Conservation (phyloP, 768 basidiomycete genomes). For the Phaeolepiota aurea region DNA sequence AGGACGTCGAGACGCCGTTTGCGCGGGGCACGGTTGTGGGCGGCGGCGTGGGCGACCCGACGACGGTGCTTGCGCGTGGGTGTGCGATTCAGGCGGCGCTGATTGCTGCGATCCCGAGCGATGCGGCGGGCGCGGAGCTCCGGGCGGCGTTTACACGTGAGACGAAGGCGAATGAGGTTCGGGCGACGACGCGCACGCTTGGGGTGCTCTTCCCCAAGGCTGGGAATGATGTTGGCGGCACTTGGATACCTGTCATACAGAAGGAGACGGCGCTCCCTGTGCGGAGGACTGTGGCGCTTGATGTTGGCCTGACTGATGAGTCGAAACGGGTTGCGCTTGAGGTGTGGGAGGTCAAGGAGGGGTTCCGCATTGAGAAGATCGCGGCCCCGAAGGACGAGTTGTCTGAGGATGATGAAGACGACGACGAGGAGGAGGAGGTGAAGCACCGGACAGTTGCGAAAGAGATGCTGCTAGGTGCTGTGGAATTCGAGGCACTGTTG, state of each 20-base stretch:
- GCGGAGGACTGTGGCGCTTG: constrained; percentile 49
- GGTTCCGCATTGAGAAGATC: constrained; percentile 53
- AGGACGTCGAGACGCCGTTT: constrained; percentile 60
- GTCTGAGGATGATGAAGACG: constrained; percentile 39
- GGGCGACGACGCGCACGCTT: constrained; percentile 54
- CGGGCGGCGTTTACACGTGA: constrained; percentile 38
- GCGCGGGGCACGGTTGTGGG: constrained; percentile 58
- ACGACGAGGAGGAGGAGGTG: constrained; percentile 48
- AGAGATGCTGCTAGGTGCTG: constrained; percentile 37
- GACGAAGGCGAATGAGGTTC: constrained; percentile 27
- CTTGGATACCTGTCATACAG: constrained; percentile 58
- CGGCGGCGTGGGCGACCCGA: constrained; percentile 71
- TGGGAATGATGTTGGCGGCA: constrained; percentile 41
- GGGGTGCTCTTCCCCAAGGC: constrained; percentile 57
- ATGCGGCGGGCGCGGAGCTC: constrained; percentile 42
- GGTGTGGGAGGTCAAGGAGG: constrained; percentile 72
- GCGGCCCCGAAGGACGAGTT: constrained; percentile 34
- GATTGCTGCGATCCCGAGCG: constrained; percentile 37
- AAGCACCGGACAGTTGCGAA: constrained; percentile 57
- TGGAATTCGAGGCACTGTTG: constrained; percentile 31
- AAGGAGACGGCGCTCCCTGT: constrained; percentile 68
- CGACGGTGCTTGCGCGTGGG: constrained; percentile 70
- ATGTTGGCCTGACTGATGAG: constrained; percentile 37
- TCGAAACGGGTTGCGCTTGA: constrained; percentile 54
- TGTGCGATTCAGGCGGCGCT: constrained; percentile 68